phyloP scores from a whole-genome alignment of 148 eudicot species.

The Dianthus caryophyllus region DNA sequence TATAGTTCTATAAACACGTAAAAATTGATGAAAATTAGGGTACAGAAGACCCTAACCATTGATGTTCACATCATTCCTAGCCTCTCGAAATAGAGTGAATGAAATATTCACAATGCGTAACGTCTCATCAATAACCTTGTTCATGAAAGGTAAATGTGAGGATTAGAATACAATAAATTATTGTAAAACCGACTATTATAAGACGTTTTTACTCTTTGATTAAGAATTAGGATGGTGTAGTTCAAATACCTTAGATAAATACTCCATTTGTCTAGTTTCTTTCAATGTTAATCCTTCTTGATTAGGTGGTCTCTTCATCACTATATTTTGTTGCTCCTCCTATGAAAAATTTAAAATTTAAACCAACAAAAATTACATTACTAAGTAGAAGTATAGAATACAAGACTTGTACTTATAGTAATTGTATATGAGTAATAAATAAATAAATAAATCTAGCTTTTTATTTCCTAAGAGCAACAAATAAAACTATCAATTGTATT shows the following conservation, averaged over 20 bases:
- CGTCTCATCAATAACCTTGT: slow-evolving; percentile 48
- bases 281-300: slow-evolving; percentile 34
- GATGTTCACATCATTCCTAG: slow-evolving; percentile 38
- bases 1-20: too few relatives aligned
- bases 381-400: too few relatives aligned
- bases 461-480: too few relatives aligned
- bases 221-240: neutral
- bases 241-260: slow-evolving; percentile 33
- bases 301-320: slow-evolving; percentile 29
- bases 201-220: neutral
- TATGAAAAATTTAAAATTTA: slow-evolving; percentile 2
- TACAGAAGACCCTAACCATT: slow-evolving; percentile 27
- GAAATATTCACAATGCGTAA: slow-evolving; percentile 40
- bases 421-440: too few relatives aligned
- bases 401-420: too few relatives aligned
- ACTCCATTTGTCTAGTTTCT: slow-evolving; percentile 44
- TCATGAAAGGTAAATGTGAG: neutral
- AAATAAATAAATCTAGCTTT: too few relatives aligned
- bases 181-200: too few relatives aligned
- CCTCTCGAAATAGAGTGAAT: slow-evolving; percentile 41
- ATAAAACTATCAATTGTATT: too few relatives aligned
- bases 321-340: slow-evolving; percentile 49
- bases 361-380: neutral
- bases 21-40: neutral
- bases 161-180: neutral